Evolutionary conservation across 2,329 filamentous ascomycete genomes (phyloP).

Genomic region (Alternaria hordeiaustralica): DNA sequence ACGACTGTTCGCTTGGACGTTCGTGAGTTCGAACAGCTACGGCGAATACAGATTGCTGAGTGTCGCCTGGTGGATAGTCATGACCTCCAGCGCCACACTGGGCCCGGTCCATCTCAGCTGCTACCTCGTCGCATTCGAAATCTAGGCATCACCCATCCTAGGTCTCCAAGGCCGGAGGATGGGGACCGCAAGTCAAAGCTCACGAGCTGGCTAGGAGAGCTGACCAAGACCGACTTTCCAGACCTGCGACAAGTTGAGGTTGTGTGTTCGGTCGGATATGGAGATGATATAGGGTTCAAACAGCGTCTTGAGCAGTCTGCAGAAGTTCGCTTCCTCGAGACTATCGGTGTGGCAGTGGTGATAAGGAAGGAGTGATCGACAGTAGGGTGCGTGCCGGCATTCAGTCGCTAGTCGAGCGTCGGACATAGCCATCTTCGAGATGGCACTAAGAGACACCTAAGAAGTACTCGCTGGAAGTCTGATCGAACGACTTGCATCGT

Average conservation of each 20-base stretch:
- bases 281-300: not conserved
- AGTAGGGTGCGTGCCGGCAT: not conserved
- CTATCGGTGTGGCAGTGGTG: not conserved
- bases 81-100: not conserved
- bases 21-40: not conserved
- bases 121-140: not conserved
- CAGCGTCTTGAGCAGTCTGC: not conserved
- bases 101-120: not conserved
- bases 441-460: not conserved
- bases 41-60: not conserved
- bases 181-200: not conserved
- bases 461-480: not conserved
- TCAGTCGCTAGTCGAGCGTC: not conserved
- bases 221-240: not conserved
- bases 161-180: not conserved
- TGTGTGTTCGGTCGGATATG: not conserved
- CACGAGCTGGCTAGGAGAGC: not conserved
- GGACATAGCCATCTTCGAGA: not conserved
- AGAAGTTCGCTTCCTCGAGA: not conserved
- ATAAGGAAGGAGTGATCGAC: not conserved
- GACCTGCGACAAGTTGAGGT: not conserved
- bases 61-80: not conserved
- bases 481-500: too few species aligned
- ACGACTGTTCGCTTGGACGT: not conserved
- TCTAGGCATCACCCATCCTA: not conserved